phyloP scores from a whole-genome alignment of 2,329 filamentous ascomycete genomes.

The Aspergillus niger region DNA sequence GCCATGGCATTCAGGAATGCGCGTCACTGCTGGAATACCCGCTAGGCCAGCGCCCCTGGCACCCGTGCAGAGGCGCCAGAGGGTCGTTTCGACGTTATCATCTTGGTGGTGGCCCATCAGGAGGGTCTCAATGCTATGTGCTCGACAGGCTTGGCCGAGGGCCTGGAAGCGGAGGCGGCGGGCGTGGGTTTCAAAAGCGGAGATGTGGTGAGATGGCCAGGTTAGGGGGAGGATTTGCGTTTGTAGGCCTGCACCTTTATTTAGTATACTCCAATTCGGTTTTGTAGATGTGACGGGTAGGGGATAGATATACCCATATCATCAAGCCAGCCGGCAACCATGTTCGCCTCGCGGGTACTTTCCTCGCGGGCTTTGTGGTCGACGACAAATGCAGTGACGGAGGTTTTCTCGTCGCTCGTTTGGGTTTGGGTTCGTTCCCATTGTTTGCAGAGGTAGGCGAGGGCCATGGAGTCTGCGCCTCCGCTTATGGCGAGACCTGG shows the following conservation, averaged over 20 bases:
- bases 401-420: constrained; percentile 17
- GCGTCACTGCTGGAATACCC: constrained; percentile 65
- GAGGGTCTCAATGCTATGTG: constrained; percentile 58
- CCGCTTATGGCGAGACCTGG: constrained; percentile 81
- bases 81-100: constrained; percentile 85
- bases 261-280: no score
- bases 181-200: constrained; percentile 76
- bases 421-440: constrained; percentile 33
- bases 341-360: constrained; percentile 57
- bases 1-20: constrained; percentile 83
- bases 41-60: constrained; percentile 70
- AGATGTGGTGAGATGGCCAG: constrained; percentile 51
- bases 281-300: no score
- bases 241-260: constrained; percentile 28
- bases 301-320: constrained; percentile 42
- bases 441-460: constrained; percentile 71
- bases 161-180: constrained; percentile 72
- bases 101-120: constrained; percentile 86
- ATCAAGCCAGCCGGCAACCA: constrained; percentile 50
- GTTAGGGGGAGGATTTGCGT: constrained; percentile 46
- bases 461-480: constrained; percentile 96
- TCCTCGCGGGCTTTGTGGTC: constrained; percentile 61
- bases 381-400: constrained; percentile 60
- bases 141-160: constrained; percentile 64
- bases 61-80: constrained; percentile 73